Evolutionary conservation across 2,329 filamentous ascomycete genomes (phyloP).

Genomic region (Scedosporium apiospermum): DNA sequence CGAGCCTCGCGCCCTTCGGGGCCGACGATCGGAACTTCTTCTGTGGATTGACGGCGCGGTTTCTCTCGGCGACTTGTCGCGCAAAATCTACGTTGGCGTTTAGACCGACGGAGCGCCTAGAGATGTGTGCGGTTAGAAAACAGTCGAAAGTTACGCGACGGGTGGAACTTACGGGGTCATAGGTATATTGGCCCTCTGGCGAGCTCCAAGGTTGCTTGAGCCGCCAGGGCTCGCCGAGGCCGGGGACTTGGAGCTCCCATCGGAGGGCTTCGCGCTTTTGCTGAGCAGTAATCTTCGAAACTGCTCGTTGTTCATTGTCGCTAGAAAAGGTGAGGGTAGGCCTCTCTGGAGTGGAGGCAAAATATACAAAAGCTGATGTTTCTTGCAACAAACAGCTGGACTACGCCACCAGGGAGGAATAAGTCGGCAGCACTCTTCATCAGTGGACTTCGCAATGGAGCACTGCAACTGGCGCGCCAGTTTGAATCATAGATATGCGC

Average conservation of each 20-base stretch:
- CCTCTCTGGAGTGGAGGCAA: too few relatives aligned
- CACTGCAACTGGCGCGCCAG: too few relatives aligned
- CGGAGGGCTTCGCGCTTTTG: constrained; percentile 30
- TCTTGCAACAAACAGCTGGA: too few relatives aligned
- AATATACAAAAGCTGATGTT: too few relatives aligned
- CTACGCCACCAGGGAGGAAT: too few relatives aligned
- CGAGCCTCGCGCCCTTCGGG: constrained; percentile 75
- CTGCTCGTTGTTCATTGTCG: constrained; percentile 83
- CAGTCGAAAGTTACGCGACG: neutral
- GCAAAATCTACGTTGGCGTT: constrained; percentile 59
- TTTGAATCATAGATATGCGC: neutral
- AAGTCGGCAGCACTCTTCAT: too few relatives aligned
- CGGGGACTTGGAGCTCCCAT: constrained; percentile 36
- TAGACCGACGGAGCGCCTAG: constrained; percentile 53
- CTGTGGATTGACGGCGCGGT: constrained; percentile 40
- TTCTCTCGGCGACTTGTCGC: constrained; percentile 71
- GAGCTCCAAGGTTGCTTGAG: constrained; percentile 58
- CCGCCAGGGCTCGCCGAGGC: constrained; percentile 16
- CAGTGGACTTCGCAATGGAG: too few relatives aligned
- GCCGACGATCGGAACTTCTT: constrained; percentile 72
- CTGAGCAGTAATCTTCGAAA: constrained; percentile 70
- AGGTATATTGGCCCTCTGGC: constrained; percentile 70
- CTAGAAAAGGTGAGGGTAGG: too few relatives aligned
- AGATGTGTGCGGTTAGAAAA: neutral
- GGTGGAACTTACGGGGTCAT: constrained; percentile 72